Evolutionary conservation across 2,329 filamentous ascomycete species (phyloP).

Genomic region (Xylariaceae sp.): DNA sequence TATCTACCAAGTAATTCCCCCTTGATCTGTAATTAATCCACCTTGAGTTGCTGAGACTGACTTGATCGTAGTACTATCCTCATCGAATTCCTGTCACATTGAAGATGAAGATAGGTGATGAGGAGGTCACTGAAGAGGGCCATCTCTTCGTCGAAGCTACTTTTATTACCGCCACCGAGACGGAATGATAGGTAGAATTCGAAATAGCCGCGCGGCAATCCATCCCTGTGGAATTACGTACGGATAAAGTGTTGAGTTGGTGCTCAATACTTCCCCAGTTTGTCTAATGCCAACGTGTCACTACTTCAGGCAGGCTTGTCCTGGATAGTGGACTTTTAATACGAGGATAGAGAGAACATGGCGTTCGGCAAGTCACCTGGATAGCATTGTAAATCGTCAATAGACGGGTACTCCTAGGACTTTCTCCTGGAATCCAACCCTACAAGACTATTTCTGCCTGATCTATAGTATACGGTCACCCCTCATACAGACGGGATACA

Average conservation of each 20-base stretch:
- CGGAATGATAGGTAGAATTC: conserved; percentile 9
- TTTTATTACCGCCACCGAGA: conserved; percentile 69
- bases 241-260: too few species aligned
- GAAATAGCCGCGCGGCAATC: too few species aligned
- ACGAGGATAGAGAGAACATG: neutral
- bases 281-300: too few species aligned
- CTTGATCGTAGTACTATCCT: conserved; percentile 62
- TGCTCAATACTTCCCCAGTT: too few species aligned
- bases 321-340: conserved; percentile 9
- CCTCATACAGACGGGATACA: too few species aligned
- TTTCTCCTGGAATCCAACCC: too few species aligned
- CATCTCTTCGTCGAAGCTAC: conserved; percentile 83
- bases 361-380: conserved; percentile 4
- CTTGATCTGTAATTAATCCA: neutral
- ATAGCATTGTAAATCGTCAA: conserved; percentile 6
- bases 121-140: conserved; percentile 75
- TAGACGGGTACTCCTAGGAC: too few species aligned
- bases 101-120: conserved; percentile 80
- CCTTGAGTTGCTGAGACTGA: conserved; percentile 18
- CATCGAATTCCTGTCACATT: conserved; percentile 60
- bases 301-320: neutral
- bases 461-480: too few species aligned
- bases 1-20: conserved; percentile 75
- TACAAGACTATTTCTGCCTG: too few species aligned
- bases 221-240: too few species aligned